Evolutionary conservation across 331 rosid genomes (phyloP), one percentile per base, ranked within the genome.

Genomic region (Acacia pycnantha): DNA sequence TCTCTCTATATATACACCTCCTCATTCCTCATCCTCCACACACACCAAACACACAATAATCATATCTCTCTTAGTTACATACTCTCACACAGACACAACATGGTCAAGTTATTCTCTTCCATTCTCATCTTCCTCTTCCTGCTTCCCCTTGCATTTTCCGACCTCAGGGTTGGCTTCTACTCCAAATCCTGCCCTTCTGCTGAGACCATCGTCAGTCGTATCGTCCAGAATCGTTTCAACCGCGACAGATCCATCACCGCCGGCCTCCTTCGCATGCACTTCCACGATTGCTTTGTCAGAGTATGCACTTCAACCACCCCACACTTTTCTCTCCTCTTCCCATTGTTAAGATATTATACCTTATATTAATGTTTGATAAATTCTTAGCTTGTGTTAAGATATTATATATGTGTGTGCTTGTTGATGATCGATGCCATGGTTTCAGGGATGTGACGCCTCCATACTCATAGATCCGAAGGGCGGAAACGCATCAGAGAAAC

Each of bases 391-490:
- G 37, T 31, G 35, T 31, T 4, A 31, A 31, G 4, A 31, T 31
- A 31, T 6, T 37, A 37, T 6, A 6, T 37, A 6, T 37, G 40
- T 37, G 8, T 41, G 12, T 58, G 12, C 0, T 3, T 48, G 53
- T 48, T 14, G 18, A 48, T 48, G 18, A 8, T 22, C 3, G n/a
- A 33, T 31, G 16, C 4, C 3, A 66, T 66, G 46, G 11, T 83
- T 80, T 61, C 78, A 91, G 90, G 94, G 90, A 1, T 91, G 89
- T 73, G 94, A 90, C 13, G 92, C 91, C 3, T 92, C 94, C 2
- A 79, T 92, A 41, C 83, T 92, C 1, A 86, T 90, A 31, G 90
- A 90, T 53, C 70, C 92, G 2, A 84, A 73, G 0, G 22, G 5
- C 0, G 67, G 11, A 0, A 83, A 40, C 6, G 0, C 81, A 0